Evolutionary conservation across 768 basidiomycete genomes (phyloP).

Genomic region (Russula ochroleuca): DNA sequence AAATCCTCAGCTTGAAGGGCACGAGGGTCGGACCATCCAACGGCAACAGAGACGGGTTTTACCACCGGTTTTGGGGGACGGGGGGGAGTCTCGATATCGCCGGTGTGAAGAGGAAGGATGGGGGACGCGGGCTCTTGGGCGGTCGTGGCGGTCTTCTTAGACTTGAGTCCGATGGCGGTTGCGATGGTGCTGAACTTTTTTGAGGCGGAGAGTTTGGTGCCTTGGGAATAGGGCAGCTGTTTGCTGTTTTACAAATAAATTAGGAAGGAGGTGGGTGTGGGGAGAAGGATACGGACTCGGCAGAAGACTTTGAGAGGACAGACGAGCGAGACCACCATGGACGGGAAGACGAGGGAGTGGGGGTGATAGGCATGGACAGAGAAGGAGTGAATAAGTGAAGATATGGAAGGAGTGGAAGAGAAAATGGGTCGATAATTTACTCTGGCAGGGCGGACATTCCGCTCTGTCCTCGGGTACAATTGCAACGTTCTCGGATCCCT

Average conservation of each 20-base stretch:
- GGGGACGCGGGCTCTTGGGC: conserved; percentile 47
- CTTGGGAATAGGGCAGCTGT: conserved; percentile 1
- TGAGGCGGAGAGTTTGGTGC: conserved; percentile 17
- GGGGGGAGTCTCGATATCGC: conserved; percentile 28
- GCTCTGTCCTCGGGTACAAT: background rate
- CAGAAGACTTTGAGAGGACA: conserved; percentile 30
- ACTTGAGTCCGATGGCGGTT: conserved; percentile 58
- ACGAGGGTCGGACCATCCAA: conserved; percentile 50
- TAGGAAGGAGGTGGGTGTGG: background rate
- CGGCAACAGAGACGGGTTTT: conserved; percentile 55
- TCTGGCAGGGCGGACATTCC: background rate
- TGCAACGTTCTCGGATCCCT: background rate
- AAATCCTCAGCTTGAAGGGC: conserved; percentile 49
- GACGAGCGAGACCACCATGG: conserved; percentile 38
- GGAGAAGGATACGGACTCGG: conserved; percentile 21
- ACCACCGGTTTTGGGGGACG: conserved; percentile 38
- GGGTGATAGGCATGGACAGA: conserved; percentile 16
- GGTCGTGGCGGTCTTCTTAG: conserved; percentile 54
- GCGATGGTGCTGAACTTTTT: conserved; percentile 54
- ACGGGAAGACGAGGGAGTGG: conserved; percentile 28
- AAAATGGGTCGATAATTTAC: conserved; percentile 4
- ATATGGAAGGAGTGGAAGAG: conserved; percentile 17
- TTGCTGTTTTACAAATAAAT: conserved; percentile 1
- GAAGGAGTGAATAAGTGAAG: conserved; percentile 25
- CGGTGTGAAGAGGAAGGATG: conserved; percentile 26